A percentile compares a stretch with the other conserved stretches of the same genome.
Conservation (phyloP, 2,329 filamentous ascomycete genomes). For the Fusarium chaquense region DNA sequence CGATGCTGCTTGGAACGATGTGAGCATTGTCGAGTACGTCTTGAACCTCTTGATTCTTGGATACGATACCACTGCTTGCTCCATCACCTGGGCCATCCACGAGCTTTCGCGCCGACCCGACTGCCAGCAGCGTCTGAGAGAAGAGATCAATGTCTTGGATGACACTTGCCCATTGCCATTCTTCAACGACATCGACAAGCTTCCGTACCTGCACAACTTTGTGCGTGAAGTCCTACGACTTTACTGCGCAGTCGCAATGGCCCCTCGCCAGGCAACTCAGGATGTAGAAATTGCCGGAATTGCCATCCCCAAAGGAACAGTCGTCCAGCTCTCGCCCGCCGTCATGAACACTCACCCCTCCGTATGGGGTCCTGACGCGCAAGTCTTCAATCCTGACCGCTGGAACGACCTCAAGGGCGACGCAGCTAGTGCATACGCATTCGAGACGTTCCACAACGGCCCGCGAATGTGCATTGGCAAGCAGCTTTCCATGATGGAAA, state of each 20-base stretch:
- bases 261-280: conserved; percentile 50
- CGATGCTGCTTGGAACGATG: conserved; percentile 42
- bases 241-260: conserved; percentile 54
- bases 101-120: conserved; percentile 53
- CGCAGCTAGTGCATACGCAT: conserved; percentile 49
- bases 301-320: conserved; percentile 55
- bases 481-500: conserved; percentile 53
- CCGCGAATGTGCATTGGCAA: conserved; percentile 56
- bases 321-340: conserved; percentile 53
- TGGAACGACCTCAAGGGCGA: conserved; percentile 50
- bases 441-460: conserved; percentile 54
- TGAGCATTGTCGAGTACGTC: conserved; percentile 49
- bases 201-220: conserved; percentile 57
- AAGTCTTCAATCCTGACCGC: conserved; percentile 54
- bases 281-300: conserved; percentile 54
- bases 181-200: conserved; percentile 48
- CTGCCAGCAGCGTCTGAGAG: conserved; percentile 55
- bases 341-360: conserved; percentile 53
- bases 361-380: conserved; percentile 55
- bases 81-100: conserved; percentile 58
- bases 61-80: conserved; percentile 60
- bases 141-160: conserved; percentile 51
- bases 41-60: conserved; percentile 59
- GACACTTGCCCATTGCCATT: conserved; percentile 10
- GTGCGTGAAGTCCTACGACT: conserved; percentile 59